phyloP scores from a whole-genome alignment of 2,329 filamentous ascomycete genomes.

The Trichophyton mentagrophytes region DNA sequence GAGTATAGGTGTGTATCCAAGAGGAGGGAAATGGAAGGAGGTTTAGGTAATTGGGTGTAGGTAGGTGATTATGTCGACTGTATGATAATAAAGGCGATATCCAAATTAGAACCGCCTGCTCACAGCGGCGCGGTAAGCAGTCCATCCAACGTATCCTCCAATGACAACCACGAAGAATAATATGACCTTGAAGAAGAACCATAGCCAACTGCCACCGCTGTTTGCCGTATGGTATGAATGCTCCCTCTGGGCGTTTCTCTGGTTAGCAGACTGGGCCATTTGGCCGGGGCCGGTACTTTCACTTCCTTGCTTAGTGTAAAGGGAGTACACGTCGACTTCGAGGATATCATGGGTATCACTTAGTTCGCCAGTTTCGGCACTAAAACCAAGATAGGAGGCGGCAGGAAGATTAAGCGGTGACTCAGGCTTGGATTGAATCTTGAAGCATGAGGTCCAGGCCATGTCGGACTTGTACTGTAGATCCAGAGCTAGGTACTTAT shows the following conservation, averaged over 20 bases:
- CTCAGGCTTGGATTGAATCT: constrained; percentile 45
- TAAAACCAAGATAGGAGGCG: constrained; percentile 52
- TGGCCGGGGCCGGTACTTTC: constrained; percentile 18
- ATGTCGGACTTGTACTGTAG: constrained; percentile 86
- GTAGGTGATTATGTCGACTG: neutral
- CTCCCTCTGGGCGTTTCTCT: constrained; percentile 16
- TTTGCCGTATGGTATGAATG: neutral
- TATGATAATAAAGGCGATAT: neutral
- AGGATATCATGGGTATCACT: constrained; percentile 97
- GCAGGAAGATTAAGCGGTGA: constrained; percentile 66
- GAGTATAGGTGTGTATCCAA: constrained; percentile 2
- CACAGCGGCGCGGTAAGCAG: constrained; percentile 57
- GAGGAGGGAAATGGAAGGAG: neutral
- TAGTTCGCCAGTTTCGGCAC: constrained; percentile 78
- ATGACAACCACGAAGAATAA: constrained; percentile 57
- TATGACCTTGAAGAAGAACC: constrained; percentile 72
- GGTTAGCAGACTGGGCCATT: constrained; percentile 13
- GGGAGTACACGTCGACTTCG: constrained; percentile 69
- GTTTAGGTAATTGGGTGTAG: neutral
- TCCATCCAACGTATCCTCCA: constrained; percentile 75
- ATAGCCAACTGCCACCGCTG: constrained; percentile 45
- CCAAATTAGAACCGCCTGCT: constrained; percentile 27
- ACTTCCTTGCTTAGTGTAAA: constrained; percentile 53
- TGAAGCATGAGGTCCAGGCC: constrained; percentile 84
- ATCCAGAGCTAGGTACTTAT: constrained; percentile 80